phyloP scores from a whole-genome alignment of 2,329 filamentous ascomycete genomes.

The Elsinoe arachidis region DNA sequence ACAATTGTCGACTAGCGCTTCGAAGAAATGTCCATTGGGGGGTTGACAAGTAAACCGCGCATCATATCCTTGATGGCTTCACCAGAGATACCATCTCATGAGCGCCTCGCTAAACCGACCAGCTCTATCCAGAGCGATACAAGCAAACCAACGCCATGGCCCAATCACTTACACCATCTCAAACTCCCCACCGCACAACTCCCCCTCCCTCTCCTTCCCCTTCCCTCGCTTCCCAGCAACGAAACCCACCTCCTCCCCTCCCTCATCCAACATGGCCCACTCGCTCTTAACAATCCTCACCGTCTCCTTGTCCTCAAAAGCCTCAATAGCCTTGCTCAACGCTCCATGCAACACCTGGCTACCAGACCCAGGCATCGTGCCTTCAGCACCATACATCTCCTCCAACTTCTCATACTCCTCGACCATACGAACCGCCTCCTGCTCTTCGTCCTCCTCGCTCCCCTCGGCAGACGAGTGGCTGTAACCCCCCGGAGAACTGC shows the following conservation, averaged over 20 bases:
- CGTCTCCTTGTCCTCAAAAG: constrained; percentile 51
- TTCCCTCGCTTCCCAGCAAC: constrained; percentile 27
- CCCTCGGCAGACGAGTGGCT: constrained; percentile 25
- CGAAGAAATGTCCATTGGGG: not conserved
- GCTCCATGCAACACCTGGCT: constrained; percentile 50
- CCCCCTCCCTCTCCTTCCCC: constrained; percentile 28
- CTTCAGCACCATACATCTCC: constrained; percentile 6
- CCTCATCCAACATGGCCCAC: constrained; percentile 46
- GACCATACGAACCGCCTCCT: not conserved
- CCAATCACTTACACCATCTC: constrained; percentile 3
- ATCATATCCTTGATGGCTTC: constrained; percentile 14
- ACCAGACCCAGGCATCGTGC: constrained; percentile 25
- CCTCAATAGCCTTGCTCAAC: constrained; percentile 49
- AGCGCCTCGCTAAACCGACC: constrained; percentile 12
- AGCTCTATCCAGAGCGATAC: not conserved
- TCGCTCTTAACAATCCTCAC: constrained; percentile 53
- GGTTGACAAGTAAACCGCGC: not conserved
- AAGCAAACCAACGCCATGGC: not conserved
- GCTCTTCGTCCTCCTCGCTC: constrained; percentile 21
- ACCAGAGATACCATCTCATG: constrained; percentile 11
- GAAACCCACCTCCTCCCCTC: constrained; percentile 25
- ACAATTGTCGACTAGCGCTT: not conserved
- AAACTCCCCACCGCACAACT: constrained; percentile 25
- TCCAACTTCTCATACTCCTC: not conserved
- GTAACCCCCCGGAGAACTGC: not conserved